Conservation (phyloP, 495 filamentous ascomycete species). For the Baudoinia panamericana region DNA sequence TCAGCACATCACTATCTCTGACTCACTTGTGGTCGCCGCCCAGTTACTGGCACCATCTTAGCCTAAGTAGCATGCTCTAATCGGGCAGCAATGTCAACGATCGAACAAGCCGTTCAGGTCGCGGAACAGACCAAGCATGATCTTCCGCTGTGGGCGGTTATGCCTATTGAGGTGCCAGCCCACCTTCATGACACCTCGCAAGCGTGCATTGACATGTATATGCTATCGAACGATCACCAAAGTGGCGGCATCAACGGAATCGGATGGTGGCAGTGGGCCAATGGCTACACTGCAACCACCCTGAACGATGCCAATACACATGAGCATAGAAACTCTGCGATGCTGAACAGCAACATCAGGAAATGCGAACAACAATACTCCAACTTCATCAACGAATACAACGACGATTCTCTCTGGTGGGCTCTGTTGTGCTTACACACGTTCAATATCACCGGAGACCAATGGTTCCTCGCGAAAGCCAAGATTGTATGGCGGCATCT, state of each 20-base stretch:
- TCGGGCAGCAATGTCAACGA: conserved; percentile 2
- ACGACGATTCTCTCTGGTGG: conserved; percentile 19
- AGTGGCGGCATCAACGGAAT: conserved; percentile 16
- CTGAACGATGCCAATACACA: conserved; percentile 10
- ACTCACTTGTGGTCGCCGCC: too few relatives aligned
- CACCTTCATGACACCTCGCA: conserved; percentile 5
- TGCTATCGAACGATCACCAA: conserved; percentile 6
- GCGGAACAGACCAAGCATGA: conserved; percentile 4
- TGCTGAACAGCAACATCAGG: not conserved
- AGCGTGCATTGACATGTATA: conserved; percentile 8
- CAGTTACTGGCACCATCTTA: too few relatives aligned
- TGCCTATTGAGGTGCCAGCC: not conserved
- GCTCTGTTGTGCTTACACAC: conserved; percentile 13
- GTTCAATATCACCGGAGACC: conserved; percentile 8
- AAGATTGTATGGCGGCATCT: conserved; percentile 11
- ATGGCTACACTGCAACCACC: conserved; percentile 15
- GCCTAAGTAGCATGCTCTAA: too few relatives aligned
- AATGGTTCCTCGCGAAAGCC: conserved; percentile 14
- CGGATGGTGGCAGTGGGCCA: conserved; percentile 18
- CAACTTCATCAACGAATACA: conserved; percentile 18
- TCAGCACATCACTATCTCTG: too few relatives aligned
- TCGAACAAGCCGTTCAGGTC: not conserved
- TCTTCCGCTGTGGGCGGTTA: conserved; percentile 5
- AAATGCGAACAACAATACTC: conserved; percentile 9
- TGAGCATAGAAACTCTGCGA: conserved; percentile 3